phyloP scores from a whole-genome alignment of 805 yeast genomes.

The Saturnispora sanitii region DNA sequence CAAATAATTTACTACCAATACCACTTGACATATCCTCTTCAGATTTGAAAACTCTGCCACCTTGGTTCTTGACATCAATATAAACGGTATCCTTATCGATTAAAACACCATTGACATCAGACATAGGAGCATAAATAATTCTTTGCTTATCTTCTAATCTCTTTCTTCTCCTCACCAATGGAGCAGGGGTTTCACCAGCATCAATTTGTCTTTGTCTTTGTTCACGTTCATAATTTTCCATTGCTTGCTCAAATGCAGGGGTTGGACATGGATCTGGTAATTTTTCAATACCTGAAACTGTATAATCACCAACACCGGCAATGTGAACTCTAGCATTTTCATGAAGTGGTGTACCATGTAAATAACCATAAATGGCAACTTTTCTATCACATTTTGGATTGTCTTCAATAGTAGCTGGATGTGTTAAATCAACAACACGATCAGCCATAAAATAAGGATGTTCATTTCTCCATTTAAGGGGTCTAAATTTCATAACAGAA shows the following conservation, averaged over 20 bases:
- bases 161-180: slow-evolving; percentile 56
- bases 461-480: slow-evolving; percentile 98
- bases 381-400: slow-evolving; percentile 81
- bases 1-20: slow-evolving; percentile 78
- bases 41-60: slow-evolving; percentile 17
- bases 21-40: slow-evolving; percentile 38
- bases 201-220: slow-evolving; percentile 55
- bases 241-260: slow-evolving; percentile 78
- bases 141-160: slow-evolving; percentile 91
- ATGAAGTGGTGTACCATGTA: slow-evolving; percentile 83
- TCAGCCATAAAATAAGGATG: slow-evolving; percentile 92
- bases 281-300: slow-evolving; percentile 68
- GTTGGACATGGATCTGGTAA: slow-evolving; percentile 99
- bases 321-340: slow-evolving; percentile 73
- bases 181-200: slow-evolving; percentile 40
- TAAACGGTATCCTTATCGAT: slow-evolving; percentile 97
- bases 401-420: slow-evolving; percentile 70
- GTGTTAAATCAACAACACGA: slow-evolving; percentile 84
- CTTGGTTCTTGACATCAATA: slow-evolving; percentile 58
- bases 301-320: slow-evolving; percentile 91
- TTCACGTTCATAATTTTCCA: slow-evolving; percentile 75
- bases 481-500: slow-evolving; percentile 96
- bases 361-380: slow-evolving; percentile 85
- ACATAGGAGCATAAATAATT: slow-evolving; percentile 96
- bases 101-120: slow-evolving; percentile 97